Evolutionary conservation across 768 basidiomycete species (phyloP).

Genomic region (Mycena leptocephala): DNA sequence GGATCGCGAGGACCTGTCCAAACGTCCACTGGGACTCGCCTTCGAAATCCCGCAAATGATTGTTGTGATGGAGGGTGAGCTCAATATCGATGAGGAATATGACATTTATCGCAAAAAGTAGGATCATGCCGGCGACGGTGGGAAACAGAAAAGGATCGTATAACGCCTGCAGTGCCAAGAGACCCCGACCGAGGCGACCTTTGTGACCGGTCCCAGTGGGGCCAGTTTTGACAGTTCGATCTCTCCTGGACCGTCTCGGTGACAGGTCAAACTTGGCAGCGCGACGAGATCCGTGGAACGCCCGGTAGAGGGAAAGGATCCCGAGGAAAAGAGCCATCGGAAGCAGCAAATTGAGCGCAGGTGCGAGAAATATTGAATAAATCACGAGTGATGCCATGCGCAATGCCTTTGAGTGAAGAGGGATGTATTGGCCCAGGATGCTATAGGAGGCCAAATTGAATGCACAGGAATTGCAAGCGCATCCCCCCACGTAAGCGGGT

Average conservation of each 20-base stretch:
- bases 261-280: not conserved
- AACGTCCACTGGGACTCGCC: conserved; percentile 36
- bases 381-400: not conserved
- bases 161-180: not conserved
- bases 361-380: not conserved
- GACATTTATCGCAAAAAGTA: conserved; percentile 37
- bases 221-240: not conserved
- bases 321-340: not conserved
- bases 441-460: too few species aligned
- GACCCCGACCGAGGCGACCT: not conserved
- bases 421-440: too few species aligned
- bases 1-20: conserved; percentile 40
- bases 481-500: too few species aligned
- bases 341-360: not conserved
- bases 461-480: too few species aligned
- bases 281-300: not conserved
- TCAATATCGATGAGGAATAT: conserved; percentile 39
- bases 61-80: conserved; percentile 30
- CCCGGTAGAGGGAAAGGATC: not conserved
- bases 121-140: conserved; percentile 16
- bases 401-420: too few species aligned
- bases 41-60: not conserved
- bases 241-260: too few species aligned
- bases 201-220: not conserved
- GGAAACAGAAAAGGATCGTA: not conserved